Base-by-base conservation (phyloP, 1,139 yeast genomes). In the Yueomyces sp. region DNA sequence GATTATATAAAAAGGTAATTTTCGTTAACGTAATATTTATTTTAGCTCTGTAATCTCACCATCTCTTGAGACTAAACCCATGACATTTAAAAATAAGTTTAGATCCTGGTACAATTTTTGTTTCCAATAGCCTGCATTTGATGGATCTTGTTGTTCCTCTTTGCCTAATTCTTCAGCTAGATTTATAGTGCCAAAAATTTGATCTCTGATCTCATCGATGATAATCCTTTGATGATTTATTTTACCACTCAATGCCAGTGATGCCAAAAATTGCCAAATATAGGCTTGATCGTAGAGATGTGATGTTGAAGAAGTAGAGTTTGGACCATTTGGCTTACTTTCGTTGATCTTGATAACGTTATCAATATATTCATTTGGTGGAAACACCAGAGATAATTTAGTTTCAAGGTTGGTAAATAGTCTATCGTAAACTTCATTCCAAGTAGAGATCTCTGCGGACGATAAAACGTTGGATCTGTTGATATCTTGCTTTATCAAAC, bases 241-340 rank as follows among this genome's bases (percentile, higher is more conserved):
- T 60, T 84, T 82, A 52, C 97, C 96, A 48, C 96, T 93, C 49
- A 91, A 70, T 0, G 97, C 93, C 48, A 91, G 72, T 11, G 96
- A 83, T 35, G 98, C 98, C 64, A 91, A 73, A 59, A 91, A 89
- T 67, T 91, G 97, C 98, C 98, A 91, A 40, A 87, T 89, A 56
- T 89, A 87, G 0, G 94, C 76, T 50, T 81, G 89, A 57, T 85
- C 95, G 47, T 75, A 82, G 36, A 46, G 53, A 31, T 48, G 48
- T 12, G 47, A 39, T 8, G 40, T 33, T n/a, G 40, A 32, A 27
- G 46, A 36, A 4, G 27, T 27, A 27, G 34, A 35, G 36, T 46
- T 42, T 27, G 37, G 38, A 8, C 44, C 7, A 30, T 30, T 30
- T 36, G 44, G 34, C 19, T 37, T 41, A 9, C 34, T 36, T 7